These are phyloP conservation scores for Neodidymelliopsis sp. DNA, from an alignment of 2,329 filamentous ascomycete species.

Conservation along the genomic window DNA sequence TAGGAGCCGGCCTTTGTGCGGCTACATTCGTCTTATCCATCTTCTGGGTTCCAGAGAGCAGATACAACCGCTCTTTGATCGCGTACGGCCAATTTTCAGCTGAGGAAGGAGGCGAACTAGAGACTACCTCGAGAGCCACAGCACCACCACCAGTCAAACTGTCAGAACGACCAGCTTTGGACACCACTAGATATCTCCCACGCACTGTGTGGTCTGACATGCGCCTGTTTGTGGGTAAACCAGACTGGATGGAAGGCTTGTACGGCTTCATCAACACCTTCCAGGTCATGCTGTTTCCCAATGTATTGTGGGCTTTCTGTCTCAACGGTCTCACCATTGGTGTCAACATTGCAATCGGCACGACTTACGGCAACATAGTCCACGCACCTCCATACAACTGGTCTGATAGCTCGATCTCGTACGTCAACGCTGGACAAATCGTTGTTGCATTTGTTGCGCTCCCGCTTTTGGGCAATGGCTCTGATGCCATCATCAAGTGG, in stretches of 20 bases:
- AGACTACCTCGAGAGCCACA: conserved; percentile 22
- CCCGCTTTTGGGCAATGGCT: conserved; percentile 34
- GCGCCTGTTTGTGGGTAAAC: conserved; percentile 50
- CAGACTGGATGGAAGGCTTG: conserved; percentile 49
- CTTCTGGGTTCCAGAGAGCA: conserved; percentile 54
- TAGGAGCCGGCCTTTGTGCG: conserved; percentile 49
- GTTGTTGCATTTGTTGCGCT: conserved; percentile 42
- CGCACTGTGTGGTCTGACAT: conserved; percentile 51
- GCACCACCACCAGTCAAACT: conserved; percentile 22
- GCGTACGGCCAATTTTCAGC: conserved; percentile 41
- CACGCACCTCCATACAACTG: conserved; percentile 29
- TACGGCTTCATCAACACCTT: conserved; percentile 43
- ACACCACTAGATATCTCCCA: conserved; percentile 47
- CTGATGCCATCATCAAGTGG: conserved; percentile 45
- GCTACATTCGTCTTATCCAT: conserved; percentile 47
- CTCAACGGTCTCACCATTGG: conserved; percentile 32
- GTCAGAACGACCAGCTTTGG: conserved; percentile 36
- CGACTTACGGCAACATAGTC: conserved; percentile 28
- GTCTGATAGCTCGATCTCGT: conserved; percentile 23
- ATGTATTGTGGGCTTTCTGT: conserved; percentile 32
- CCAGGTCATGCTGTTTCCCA: conserved; percentile 31
- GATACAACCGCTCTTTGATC: conserved; percentile 49
- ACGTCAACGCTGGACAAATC: conserved; percentile 36
- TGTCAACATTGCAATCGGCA: conserved; percentile 32
- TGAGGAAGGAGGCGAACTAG: conserved; percentile 37